Conservation (phyloP, 2,329 filamentous ascomycete genomes). For the Venturia aucupariae region DNA sequence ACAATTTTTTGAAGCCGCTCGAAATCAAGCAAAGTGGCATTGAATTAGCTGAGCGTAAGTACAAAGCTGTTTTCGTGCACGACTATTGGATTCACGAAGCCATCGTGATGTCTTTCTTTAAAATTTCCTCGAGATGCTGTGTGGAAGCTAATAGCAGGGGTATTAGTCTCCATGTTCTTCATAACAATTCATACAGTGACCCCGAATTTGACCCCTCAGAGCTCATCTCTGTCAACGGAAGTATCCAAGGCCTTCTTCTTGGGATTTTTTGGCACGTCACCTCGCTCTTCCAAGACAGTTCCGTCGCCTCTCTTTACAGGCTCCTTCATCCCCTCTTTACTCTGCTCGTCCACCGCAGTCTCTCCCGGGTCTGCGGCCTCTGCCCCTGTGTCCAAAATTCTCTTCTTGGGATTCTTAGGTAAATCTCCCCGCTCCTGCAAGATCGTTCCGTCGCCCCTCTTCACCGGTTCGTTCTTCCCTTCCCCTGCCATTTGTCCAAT, state of each 20-base stretch:
- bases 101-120: too few relatives aligned
- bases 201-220: neutral
- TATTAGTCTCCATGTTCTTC: neutral
- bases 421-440: constrained; percentile 28
- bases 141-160: too few relatives aligned
- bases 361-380: constrained; percentile 49
- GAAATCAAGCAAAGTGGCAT: too few relatives aligned
- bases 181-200: neutral
- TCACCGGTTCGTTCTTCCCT: constrained; percentile 21
- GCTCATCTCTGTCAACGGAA: neutral
- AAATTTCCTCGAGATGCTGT: too few relatives aligned
- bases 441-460: constrained; percentile 39
- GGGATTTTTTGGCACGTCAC: constrained; percentile 39
- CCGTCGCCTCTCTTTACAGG: constrained; percentile 36
- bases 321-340: constrained; percentile 22
- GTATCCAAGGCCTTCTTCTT: constrained; percentile 54
- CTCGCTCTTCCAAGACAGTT: constrained; percentile 31
- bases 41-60: too few relatives aligned
- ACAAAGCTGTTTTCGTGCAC: too few relatives aligned
- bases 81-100: too few relatives aligned
- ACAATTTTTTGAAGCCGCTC: too few relatives aligned
- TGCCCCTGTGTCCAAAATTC: constrained; percentile 43
- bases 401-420: constrained; percentile 50
- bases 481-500: constrained; percentile 36
- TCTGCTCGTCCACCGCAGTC: constrained; percentile 33